Conservation (phyloP, 257 asterid genomes). For the Scutellaria galericulata region DNA sequence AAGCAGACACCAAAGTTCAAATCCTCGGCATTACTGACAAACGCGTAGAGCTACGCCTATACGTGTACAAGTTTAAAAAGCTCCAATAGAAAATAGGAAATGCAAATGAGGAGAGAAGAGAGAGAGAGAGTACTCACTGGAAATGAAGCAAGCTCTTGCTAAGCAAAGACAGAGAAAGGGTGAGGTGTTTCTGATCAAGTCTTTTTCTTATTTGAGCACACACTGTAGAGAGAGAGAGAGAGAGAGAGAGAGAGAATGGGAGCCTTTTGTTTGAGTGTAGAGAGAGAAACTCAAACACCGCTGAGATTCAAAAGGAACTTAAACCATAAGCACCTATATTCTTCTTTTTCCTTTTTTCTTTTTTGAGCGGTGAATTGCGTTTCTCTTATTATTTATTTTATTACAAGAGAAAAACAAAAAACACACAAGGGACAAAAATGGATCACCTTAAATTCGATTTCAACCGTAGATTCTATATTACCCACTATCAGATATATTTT, state of each 20-base stretch:
- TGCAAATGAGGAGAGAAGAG: constrained; percentile 24
- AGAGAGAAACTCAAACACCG: constrained; percentile 39
- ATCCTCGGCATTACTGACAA: constrained; percentile 25
- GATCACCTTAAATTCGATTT: no score
- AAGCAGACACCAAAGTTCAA: constrained; percentile 31
- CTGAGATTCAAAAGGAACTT: constrained; percentile 19
- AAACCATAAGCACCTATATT: not conserved
- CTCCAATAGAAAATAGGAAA: constrained; percentile 27
- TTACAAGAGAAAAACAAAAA: not conserved
- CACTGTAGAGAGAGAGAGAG: constrained; percentile 31
- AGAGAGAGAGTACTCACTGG: constrained; percentile 46
- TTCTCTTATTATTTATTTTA: not conserved
- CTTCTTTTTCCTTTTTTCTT: not conserved
- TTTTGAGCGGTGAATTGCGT: constrained; percentile 12
- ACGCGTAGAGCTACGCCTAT: constrained; percentile 19
- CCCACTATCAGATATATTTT: no score
- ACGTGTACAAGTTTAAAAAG: not conserved
- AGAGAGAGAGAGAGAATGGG: constrained; percentile 33
- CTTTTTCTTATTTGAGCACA: constrained; percentile 23
- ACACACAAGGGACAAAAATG: no score
- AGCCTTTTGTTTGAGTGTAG: constrained; percentile 31
- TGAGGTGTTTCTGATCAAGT: constrained; percentile 19
- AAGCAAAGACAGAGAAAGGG: constrained; percentile 28
- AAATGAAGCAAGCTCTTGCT: constrained; percentile 41
- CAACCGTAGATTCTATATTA: no score